These are phyloP conservation scores for Daedaleopsis sinensis DNA, from an alignment of 768 basidiomycete genomes.

Conservation along the genomic window DNA sequence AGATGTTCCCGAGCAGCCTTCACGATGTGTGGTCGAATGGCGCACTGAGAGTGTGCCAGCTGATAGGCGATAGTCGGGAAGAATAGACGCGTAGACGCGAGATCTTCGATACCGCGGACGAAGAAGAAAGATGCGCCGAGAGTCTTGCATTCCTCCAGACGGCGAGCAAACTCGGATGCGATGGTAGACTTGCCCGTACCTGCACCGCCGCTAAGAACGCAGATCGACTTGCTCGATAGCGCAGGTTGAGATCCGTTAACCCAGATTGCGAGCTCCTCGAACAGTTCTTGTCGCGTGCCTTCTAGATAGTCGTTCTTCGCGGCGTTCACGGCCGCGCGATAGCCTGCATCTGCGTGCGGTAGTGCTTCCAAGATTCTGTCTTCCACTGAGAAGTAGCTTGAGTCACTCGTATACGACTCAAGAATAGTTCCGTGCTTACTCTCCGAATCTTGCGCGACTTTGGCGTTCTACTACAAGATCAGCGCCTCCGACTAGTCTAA, in stretches of 20 bases:
- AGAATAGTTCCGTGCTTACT: not conserved
- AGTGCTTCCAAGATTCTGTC: not conserved
- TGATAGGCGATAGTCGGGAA: constrained; percentile 38
- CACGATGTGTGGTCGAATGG: constrained; percentile 11
- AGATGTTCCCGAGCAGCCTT: not conserved
- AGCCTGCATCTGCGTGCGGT: not conserved
- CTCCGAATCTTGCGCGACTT: not conserved
- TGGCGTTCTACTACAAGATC: not conserved
- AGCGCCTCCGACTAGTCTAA: not conserved
- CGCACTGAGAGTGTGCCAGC: constrained; percentile 25
- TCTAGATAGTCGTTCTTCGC: not conserved
- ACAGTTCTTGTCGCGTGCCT: not conserved
- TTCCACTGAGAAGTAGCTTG: not conserved
- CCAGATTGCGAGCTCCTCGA: not conserved
- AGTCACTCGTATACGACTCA: not conserved
- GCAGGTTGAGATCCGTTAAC: not conserved
- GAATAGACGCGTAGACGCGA: constrained; percentile 27
- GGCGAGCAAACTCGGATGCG: constrained; percentile 35
- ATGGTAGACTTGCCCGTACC: constrained; percentile 44
- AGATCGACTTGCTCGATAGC: constrained; percentile 11
- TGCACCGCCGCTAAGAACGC: constrained; percentile 36
- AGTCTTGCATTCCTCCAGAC: constrained; percentile 17
- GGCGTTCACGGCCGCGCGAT: not conserved
- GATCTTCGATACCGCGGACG: constrained; percentile 23
- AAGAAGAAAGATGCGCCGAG: constrained; percentile 42